Evolutionary conservation across 176 grass and related monocot species (phyloP), one percentile per base, ranked within the genome.

Genomic region (Eremochloa ophiuroides): DNA sequence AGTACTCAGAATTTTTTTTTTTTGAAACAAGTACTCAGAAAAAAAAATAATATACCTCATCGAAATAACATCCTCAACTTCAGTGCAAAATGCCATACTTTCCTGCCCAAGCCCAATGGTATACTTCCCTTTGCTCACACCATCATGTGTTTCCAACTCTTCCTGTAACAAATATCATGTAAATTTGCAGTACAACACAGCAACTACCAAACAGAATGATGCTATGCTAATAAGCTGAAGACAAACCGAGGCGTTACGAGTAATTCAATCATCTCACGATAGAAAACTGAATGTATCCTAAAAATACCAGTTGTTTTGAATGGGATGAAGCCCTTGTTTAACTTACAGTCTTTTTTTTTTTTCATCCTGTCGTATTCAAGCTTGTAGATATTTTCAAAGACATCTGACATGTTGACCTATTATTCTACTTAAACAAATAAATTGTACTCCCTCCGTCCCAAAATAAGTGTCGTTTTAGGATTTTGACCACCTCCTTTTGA

Each of bases 91-190:
- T 48, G 91, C 96, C 96, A 99, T 99, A 77, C 89, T 91, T 55
- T 99, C 96, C 84, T 99, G 96, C 31, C 93, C 96, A 22, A 99
- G 93, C 17, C 96, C 96, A 40, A 99, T 93, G 13, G 96, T 99
- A 41, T 99, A 99, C 74, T 99, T 99, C 17, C 96, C 96, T 73
- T 95, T 95, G 85, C 91, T 99, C 2, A 85, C 96, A 11, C 93
- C 91, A 66, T 95, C 96, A 86, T 93, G 91, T 74, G 68, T 75
- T 81, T 99, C 96, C 40, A 99, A 83, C 13, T 74, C 93, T 87
- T 99, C 93, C 96, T 99, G 85, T 79, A 85, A 56, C 41, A 34
- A 82, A 65, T 73, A 73, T 30, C 28, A n/a, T 53, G 17, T 73
- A 34, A 73, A 73, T 53, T 51, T 48, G 42, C 26, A 72, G 43